Base-by-base conservation (phyloP, 805 yeast species). In the Saccharomycopsis lassenensis region DNA sequence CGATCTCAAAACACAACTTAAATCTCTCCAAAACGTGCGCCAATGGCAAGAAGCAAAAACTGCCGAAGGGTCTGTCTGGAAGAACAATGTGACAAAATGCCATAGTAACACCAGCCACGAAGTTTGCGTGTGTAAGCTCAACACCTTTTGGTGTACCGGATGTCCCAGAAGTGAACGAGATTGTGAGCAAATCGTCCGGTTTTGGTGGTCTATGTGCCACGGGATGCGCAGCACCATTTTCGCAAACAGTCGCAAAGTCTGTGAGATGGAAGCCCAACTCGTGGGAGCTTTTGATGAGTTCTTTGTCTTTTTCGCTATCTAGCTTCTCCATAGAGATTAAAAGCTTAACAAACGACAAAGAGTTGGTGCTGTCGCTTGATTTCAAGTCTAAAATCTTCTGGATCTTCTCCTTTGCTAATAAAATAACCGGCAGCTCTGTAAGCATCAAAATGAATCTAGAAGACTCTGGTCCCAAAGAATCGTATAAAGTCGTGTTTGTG, bases 61-160 rank as follows among this genome's bases (percentile, higher is more conserved):
- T 46, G n/a, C n/a, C n/a, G 51, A 56, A 21, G 5, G 40, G 40
- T 47, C 81, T 75, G 6, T 61, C 59, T 38, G 52, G 49, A 20
- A 51, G 46, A 4, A 51, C 48, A 19, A 60, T 52, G 15, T 39
- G 43, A 18, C 39, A 31, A 16, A 26, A 36, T 16, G 36, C 30
- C 14, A 39, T 20, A 15, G 36, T 25, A 14, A 39, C 26, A 4
- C 43, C 43, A 17, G 29, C 15, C 8, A 31, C 17, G 21, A 39
- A 36, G 7, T 16, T 30, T 15, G 21, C 48, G 28, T 74, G 77
- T 6, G 69, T 54, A 14, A 64, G 41, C 22, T 67, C 63, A 11
- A 69, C 80, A 20, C 81, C 81, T 51, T 74, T 74, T 24, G 81
- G 81, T 21, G 65, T 54, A 2, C 79, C 78, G 3, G 79, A 71